Percentiles rank a stretch among this genome's conserved stretches.
phyloP scores from a whole-genome alignment of 179 eudicot species.

The Nepenthes alata region DNA sequence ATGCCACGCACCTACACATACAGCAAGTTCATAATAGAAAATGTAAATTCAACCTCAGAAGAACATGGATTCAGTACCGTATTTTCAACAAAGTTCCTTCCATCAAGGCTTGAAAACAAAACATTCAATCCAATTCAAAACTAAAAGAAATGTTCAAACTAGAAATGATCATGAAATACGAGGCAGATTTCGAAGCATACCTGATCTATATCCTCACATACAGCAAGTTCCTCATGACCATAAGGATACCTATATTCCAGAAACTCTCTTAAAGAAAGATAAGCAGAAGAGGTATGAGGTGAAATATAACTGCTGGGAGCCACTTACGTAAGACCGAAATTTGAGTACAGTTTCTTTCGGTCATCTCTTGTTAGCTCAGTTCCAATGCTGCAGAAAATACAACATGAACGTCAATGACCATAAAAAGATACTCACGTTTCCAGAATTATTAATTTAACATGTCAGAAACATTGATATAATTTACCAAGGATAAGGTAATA shows the following conservation, averaged over 20 bases:
- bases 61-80: not conserved
- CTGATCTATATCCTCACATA: constrained; percentile 96
- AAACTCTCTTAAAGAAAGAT: constrained; percentile 5
- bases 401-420: not conserved
- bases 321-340: constrained; percentile 82
- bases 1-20: constrained; percentile 88
- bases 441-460: not conserved
- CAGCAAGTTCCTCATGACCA: constrained; percentile 95
- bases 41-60: not conserved
- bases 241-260: constrained; percentile 63
- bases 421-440: not conserved
- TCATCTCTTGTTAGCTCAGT: constrained; percentile 97
- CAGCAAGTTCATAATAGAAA: constrained; percentile 47
- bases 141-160: no score
- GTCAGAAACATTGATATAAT: not conserved
- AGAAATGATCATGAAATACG: no score
- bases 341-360: constrained; percentile 81
- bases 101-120: not conserved
- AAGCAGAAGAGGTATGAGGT: not conserved
- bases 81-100: not conserved
- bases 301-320: not conserved
- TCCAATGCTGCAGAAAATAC: constrained; percentile 57
- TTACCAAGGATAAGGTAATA: not conserved
- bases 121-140: no score
- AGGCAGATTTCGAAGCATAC: constrained; percentile 17